A percentile compares a stretch with the other conserved stretches of the same genome.
Evolutionary conservation across 2,329 filamentous ascomycete genomes (phyloP).

Genomic region (Coniosporium tulheliwenetii): DNA sequence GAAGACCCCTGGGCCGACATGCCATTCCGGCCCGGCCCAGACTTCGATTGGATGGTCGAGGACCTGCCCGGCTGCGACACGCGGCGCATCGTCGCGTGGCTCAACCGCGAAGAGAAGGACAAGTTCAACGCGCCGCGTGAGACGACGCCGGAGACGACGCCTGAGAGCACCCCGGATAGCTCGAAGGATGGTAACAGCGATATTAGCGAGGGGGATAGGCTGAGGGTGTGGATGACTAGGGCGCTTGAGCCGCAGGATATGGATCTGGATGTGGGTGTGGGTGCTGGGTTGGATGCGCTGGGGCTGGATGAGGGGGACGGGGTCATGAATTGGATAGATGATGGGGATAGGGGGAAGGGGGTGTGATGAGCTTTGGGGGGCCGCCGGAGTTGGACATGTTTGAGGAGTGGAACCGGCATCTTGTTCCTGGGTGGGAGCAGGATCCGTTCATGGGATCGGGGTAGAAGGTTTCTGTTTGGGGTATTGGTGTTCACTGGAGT

Average conservation of each 20-base stretch:
- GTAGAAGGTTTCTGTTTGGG: too few species aligned
- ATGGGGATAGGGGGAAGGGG: neutral
- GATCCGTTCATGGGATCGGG: too few species aligned
- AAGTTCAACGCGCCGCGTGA: neutral
- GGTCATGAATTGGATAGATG: constrained; percentile 1
- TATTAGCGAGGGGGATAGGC: constrained; percentile 2
- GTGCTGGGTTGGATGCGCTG: neutral
- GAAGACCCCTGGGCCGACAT: constrained; percentile 8
- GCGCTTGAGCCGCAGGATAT: constrained; percentile 1
- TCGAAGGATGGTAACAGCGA: neutral
- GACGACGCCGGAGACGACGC: neutral
- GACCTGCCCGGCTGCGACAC: constrained; percentile 1
- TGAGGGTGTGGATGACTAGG: neutral
- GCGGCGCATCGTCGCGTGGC: neutral
- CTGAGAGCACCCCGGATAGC: neutral
- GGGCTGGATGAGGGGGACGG: constrained; percentile 1
- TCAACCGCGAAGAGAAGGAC: neutral
- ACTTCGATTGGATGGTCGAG: neutral
- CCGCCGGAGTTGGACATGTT: too few species aligned
- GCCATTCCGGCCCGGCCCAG: neutral
- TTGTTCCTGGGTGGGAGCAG: too few species aligned
- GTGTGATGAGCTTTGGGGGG: neutral
- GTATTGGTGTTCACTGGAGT: too few species aligned
- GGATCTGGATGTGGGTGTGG: constrained; percentile 1
- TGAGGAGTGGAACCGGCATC: too few species aligned